These are phyloP conservation scores for Vitis hybrid DNA, from an alignment of 177 flowering plant species.

Conservation along the genomic window DNA sequence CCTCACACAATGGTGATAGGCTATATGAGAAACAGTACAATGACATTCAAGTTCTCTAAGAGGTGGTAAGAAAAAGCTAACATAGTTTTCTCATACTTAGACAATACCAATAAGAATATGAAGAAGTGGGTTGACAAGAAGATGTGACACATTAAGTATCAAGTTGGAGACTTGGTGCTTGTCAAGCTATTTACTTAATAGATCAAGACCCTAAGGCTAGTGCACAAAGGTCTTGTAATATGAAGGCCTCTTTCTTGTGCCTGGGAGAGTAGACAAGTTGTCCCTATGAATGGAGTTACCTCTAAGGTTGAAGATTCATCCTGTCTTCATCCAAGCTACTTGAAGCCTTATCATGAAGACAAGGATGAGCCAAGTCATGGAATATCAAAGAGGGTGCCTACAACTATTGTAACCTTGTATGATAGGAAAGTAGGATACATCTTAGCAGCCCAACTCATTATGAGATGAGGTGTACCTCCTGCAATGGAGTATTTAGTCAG, in stretches of 20 bases:
- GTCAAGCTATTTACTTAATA: not conserved
- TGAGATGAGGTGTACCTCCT: too few relatives aligned
- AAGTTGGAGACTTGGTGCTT: slow-evolving; percentile 6
- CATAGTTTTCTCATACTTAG: not conserved
- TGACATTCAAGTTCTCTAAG: not conserved
- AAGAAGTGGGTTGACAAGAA: slow-evolving; percentile 10
- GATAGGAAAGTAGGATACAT: too few relatives aligned
- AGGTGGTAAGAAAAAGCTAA: not conserved
- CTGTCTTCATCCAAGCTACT: not conserved
- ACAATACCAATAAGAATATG: slow-evolving; percentile 1
- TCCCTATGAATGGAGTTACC: not conserved
- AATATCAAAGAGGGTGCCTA: not conserved
- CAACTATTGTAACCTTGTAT: too few relatives aligned
- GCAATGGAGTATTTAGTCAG: not conserved
- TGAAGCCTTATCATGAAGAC: slow-evolving; percentile 5
- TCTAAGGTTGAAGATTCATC: not conserved
- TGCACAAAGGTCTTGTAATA: not conserved
- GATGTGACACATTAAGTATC: not conserved
- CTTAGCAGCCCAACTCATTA: too few relatives aligned
- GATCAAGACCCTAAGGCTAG: not conserved
- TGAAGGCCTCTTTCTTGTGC: not conserved
- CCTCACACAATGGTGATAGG: not conserved
- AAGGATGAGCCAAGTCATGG: not conserved
- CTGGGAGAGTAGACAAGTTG: not conserved
- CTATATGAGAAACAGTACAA: not conserved